Percentiles rank a stretch among this genome's conserved stretches.
These are phyloP conservation scores for Gossypium ekmanianum DNA, from an alignment of 345 rosid genomes.

Conservation along the genomic window DNA sequence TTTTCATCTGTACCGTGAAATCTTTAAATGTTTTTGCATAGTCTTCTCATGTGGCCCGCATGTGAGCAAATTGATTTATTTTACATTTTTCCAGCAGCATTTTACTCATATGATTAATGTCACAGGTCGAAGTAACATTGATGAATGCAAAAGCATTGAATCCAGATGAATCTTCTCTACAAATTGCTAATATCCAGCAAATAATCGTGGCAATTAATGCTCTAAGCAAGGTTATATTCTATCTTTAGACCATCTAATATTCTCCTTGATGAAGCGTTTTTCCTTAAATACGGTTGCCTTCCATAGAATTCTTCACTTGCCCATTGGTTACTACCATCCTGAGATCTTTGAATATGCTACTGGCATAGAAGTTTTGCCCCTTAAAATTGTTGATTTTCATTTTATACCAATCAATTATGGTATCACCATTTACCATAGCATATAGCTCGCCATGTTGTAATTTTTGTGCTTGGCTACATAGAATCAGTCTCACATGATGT, in stretches of 20 bases:
- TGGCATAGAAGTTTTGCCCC: background rate
- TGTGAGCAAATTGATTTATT: background rate
- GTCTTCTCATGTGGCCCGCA: background rate
- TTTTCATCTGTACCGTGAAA: slow-evolving; percentile 22
- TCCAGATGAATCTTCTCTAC: slow-evolving; percentile 50
- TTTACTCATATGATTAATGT: slow-evolving; percentile 19
- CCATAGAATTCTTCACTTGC: background rate
- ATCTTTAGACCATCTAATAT: slow-evolving; percentile 16
- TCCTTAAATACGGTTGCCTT: background rate
- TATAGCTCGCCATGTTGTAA: background rate
- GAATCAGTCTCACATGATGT: background rate
- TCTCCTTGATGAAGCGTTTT: background rate
- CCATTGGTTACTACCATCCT: background rate
- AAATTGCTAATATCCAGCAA: slow-evolving; percentile 59
- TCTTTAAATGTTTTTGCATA: slow-evolving; percentile 7
- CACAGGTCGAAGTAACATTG: slow-evolving; percentile 65
- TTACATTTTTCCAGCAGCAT: slow-evolving; percentile 19
- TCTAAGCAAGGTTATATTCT: slow-evolving; percentile 78
- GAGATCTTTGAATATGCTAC: background rate
- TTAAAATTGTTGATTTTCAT: background rate
- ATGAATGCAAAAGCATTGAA: slow-evolving; percentile 43
- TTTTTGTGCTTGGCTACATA: background rate
- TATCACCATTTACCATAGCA: background rate
- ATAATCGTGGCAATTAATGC: slow-evolving; percentile 86
- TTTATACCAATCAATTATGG: slow-evolving; percentile 1